Evolutionary conservation across 148 eudicot species (phyloP).

Genomic region (Simmondsia chinensis): DNA sequence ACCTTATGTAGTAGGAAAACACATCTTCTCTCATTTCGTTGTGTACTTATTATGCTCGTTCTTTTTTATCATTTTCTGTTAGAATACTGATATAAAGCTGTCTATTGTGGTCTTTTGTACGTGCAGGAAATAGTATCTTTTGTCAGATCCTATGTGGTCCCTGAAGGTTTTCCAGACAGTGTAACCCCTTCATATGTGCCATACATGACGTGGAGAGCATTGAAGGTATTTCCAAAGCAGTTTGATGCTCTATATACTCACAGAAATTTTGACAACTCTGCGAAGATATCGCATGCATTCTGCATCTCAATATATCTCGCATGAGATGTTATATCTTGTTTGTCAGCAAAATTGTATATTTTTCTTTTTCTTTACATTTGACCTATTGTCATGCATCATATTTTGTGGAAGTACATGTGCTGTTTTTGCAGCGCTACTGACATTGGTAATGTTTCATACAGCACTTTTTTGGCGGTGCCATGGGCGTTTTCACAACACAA

Average conservation of each 20-base stretch:
- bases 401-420: not conserved
- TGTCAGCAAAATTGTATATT: not conserved
- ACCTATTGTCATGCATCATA: not conserved
- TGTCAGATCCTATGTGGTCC: constrained; percentile 90
- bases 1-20: too few relatives aligned
- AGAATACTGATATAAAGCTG: too few relatives aligned
- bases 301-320: too few relatives aligned
- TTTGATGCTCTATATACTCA: too few relatives aligned
- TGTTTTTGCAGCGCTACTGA: constrained; percentile 7
- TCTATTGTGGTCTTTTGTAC: too few relatives aligned
- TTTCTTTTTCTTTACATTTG: not conserved
- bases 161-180: constrained; percentile 97
- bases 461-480: constrained; percentile 99
- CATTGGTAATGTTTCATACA: constrained; percentile 15
- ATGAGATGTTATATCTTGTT: too few relatives aligned
- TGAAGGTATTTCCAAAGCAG: constrained; percentile 54
- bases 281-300: too few relatives aligned
- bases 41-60: too few relatives aligned
- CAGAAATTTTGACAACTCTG: too few relatives aligned
- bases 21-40: too few relatives aligned
- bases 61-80: too few relatives aligned
- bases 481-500: constrained; percentile 97
- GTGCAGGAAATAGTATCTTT: constrained; percentile 73
- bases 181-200: constrained; percentile 92
- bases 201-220: constrained; percentile 98